A percentile compares a stretch with the other conserved stretches of the same genome.
phyloP scores from a whole-genome alignment of 2,329 filamentous ascomycete species.

The Aspergillus oerlinghausenensis region DNA sequence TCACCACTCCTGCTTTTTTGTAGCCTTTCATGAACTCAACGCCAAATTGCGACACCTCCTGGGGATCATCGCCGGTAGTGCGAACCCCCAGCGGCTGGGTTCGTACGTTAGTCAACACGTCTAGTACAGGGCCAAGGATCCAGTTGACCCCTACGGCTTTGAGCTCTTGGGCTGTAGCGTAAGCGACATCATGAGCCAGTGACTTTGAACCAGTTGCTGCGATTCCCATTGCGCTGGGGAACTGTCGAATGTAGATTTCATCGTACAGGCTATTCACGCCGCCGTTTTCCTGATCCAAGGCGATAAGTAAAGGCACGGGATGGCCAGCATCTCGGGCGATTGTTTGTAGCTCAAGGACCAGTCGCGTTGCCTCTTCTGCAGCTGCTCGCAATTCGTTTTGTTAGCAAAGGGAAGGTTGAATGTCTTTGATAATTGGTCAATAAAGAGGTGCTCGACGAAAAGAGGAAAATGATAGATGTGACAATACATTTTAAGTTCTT shows the following conservation, averaged over 20 bases:
- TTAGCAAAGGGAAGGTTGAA: constrained; percentile 4
- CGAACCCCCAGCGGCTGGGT: constrained; percentile 88
- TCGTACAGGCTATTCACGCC: constrained; percentile 96
- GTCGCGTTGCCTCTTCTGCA: constrained; percentile 79
- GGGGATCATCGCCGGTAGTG: constrained; percentile 86
- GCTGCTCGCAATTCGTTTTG: constrained; percentile 52
- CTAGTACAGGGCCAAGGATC: constrained; percentile 88
- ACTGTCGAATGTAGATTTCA: constrained; percentile 92
- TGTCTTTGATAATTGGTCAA: not conserved
- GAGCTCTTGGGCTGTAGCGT: constrained; percentile 88
- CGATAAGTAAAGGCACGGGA: constrained; percentile 81
- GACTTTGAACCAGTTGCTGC: constrained; percentile 85
- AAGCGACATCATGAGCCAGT: constrained; percentile 82
- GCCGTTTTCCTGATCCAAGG: constrained; percentile 94
- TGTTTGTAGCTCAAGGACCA: constrained; percentile 87
- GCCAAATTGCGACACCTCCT: constrained; percentile 89
- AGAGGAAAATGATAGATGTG: constrained; percentile 27
- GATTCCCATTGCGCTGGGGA: constrained; percentile 93
- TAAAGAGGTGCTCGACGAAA: not conserved
- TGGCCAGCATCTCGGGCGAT: constrained; percentile 89
- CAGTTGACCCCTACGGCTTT: constrained; percentile 92
- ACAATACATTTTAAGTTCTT: constrained; percentile 62
- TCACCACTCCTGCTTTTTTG: constrained; percentile 81
- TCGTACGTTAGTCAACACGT: constrained; percentile 87
- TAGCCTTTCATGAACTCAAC: constrained; percentile 89